Conservation (phyloP, 1,284 basidiomycete genomes). For the Polyporus tsugae region DNA sequence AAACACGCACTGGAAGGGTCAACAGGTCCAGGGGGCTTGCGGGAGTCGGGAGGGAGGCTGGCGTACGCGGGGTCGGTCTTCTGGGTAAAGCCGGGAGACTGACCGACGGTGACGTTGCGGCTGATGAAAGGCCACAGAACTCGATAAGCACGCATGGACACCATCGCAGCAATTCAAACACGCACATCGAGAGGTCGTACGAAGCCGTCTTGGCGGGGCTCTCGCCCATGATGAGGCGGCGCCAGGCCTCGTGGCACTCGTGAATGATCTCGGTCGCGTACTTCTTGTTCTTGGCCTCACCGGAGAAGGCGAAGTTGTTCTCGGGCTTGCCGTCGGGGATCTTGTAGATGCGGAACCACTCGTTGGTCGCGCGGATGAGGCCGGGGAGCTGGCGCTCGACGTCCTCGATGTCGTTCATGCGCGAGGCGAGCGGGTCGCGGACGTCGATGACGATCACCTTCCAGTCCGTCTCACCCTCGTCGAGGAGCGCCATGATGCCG, state of each 20-base stretch:
- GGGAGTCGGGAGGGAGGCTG: slow-evolving; percentile 80
- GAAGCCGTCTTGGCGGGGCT: slow-evolving; percentile 71
- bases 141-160: background rate
- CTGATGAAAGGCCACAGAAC: slow-evolving; percentile 48
- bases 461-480: slow-evolving; percentile 99
- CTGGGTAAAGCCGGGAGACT: slow-evolving; percentile 76
- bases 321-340: slow-evolving; percentile 99
- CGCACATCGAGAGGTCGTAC: slow-evolving; percentile 86
- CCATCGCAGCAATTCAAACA: slow-evolving; percentile 22
- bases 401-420: slow-evolving; percentile 99
- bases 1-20: slow-evolving; percentile 82
- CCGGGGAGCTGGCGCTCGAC: slow-evolving; percentile 99
- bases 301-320: slow-evolving; percentile 99
- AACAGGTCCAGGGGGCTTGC: slow-evolving; percentile 85
- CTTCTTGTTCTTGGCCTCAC: slow-evolving; percentile 99
- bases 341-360: slow-evolving; percentile 99
- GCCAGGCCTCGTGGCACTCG: slow-evolving; percentile 99
- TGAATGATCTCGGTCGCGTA: slow-evolving; percentile 99
- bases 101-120: slow-evolving; percentile 73
- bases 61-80: slow-evolving; percentile 73
- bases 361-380: slow-evolving; percentile 95
- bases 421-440: slow-evolving; percentile 94
- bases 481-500: slow-evolving; percentile 99
- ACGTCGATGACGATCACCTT: slow-evolving; percentile 98
- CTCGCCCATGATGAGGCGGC: slow-evolving; percentile 90